Evolutionary conservation across 2,329 filamentous ascomycete species (phyloP).

Genomic region (Thermochaetoides dissita): DNA sequence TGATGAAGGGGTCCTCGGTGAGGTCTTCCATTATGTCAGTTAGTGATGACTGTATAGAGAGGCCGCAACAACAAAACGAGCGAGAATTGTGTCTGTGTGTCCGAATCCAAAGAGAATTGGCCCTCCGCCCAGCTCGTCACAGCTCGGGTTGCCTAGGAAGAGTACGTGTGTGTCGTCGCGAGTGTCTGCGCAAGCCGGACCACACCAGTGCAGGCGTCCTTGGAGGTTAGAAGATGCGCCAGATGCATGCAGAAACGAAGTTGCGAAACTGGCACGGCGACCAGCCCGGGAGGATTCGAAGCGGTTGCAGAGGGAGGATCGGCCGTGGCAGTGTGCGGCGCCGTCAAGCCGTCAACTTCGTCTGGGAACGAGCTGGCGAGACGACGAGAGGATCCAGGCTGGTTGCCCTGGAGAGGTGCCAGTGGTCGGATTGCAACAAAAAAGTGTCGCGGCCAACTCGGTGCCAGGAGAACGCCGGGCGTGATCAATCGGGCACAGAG

Average conservation of each 20-base stretch:
- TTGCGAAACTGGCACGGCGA: no score
- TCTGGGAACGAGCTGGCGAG: no score
- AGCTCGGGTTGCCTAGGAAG: background rate
- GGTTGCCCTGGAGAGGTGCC: no score
- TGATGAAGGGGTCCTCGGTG: constrained; percentile 9
- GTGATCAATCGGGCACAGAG: background rate
- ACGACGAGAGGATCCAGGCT: no score
- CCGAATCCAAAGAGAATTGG: background rate
- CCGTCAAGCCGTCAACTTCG: no score
- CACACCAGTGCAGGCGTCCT: constrained; percentile 2
- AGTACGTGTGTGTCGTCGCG: background rate
- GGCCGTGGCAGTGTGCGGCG: no score
- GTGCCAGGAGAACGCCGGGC: no score
- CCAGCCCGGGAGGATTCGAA: no score
- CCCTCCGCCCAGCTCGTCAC: background rate
- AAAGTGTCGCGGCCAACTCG: background rate
- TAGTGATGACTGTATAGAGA: background rate
- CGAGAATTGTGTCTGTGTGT: background rate
- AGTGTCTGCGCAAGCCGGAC: constrained; percentile 1
- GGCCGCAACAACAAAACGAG: background rate
- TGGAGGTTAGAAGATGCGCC: background rate
- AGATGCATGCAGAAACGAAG: constrained; percentile 1
- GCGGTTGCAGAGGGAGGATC: no score
- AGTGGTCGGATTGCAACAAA: background rate
- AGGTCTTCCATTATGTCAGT: constrained; percentile 9